Base-by-base conservation (phyloP, 2,329 filamentous ascomycete species). In the Ceratocystis smalleyi region DNA sequence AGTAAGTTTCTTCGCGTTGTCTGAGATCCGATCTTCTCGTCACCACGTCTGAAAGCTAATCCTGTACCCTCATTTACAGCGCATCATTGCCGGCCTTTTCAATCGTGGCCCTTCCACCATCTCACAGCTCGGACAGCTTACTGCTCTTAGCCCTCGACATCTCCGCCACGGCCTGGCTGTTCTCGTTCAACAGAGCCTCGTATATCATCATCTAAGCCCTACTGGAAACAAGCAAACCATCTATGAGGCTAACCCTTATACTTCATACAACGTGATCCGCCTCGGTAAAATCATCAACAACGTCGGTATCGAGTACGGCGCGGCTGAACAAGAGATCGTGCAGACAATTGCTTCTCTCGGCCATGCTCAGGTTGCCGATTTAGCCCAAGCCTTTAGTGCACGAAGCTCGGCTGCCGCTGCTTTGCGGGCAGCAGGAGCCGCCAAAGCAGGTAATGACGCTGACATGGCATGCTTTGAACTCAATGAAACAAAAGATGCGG, bases 181-280 rank as follows among this genome's bases (percentile, higher is more conserved):
- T 40, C 84, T 97, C 68, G 82, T 95, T 51, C 92, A 97, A 72
- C 88, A 96, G 72, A 90, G 91, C 71, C 82, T 97, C 60, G 78
- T 95, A 68, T 89, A 85, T 73, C 87, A 91, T 74, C 81, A 84
- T 68, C 83, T 84, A 68, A 81, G 85, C 66, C 72, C 78, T 64
- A 82, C 86, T 64, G 80, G 83, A 54, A 65, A 35, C 47, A 81
- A 80, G 57, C 73, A 79, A 61, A 87, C 88, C 27, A 84, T 83
- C 72, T 99, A 97, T 75, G 89, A 96, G 73, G 88, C 90, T 66
- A 91, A 96, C 70, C 79, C 85, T 71, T 78, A 84, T 69, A 83
- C 86, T 67, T 88, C 90, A 68, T 97, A 97, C 75, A 86, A 86
- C 69, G 79, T 96, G 54, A 78, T 91, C 45, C 87, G 94, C 65